Conservation (phyloP, 73 alveolate genomes). For the Paramecium caudatum region DNA sequence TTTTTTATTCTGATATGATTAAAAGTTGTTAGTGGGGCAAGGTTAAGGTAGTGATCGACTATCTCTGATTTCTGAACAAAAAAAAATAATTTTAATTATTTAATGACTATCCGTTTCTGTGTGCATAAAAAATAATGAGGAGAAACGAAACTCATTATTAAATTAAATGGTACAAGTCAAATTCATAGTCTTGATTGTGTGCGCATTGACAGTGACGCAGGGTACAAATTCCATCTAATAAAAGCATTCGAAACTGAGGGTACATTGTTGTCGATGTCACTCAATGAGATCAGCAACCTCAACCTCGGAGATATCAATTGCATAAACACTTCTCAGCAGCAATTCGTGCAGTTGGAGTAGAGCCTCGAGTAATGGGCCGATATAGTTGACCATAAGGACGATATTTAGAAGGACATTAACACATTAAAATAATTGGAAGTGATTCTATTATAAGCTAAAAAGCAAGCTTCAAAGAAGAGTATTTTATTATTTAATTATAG, state of each 20-base stretch:
- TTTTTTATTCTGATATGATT: too few relatives aligned
- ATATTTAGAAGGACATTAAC: constrained; percentile 31
- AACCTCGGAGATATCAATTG: constrained; percentile 52
- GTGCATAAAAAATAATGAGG: constrained; percentile 16
- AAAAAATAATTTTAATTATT: too few relatives aligned
- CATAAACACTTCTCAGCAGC: constrained; percentile 8
- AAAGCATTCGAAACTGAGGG: constrained; percentile 60
- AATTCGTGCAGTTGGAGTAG: constrained; percentile 28
- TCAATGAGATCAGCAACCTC: constrained; percentile 57
- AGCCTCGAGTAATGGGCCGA: constrained; percentile 67
- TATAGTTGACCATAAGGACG: constrained; percentile 50
- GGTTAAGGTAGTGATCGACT: too few relatives aligned
- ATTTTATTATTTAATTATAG: neutral
- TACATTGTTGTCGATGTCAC: constrained; percentile 61
- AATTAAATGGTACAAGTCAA: constrained; percentile 44
- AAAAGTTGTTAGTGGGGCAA: too few relatives aligned
- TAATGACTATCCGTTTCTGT: constrained; percentile 74
- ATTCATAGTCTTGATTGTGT: constrained; percentile 41
- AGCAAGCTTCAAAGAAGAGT: constrained; percentile 59
- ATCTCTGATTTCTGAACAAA: too few relatives aligned
- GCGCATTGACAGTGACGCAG: constrained; percentile 41
- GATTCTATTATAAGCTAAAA: constrained; percentile 41
- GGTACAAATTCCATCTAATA: neutral
- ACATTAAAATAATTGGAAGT: constrained; percentile 59
- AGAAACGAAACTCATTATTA: constrained; percentile 31